Percentiles rank a stretch among this genome's conserved stretches.
Evolutionary conservation across 1,139 yeast genomes (phyloP).

Genomic region (Geotrichum citri-aurantii): DNA sequence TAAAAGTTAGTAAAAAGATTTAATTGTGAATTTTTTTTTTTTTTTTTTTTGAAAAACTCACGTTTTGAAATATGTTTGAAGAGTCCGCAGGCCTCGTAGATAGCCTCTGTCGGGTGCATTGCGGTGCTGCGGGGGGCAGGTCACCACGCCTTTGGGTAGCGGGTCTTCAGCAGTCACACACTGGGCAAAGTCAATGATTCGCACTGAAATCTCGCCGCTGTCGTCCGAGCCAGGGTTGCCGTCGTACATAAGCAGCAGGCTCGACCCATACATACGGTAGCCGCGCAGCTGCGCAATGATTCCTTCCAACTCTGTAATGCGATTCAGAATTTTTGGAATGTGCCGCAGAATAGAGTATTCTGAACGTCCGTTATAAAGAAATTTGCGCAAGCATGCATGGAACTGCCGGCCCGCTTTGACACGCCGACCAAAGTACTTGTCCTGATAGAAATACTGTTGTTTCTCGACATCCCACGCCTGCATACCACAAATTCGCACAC

Average conservation of each 20-base stretch:
- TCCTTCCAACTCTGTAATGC: conserved; percentile 51
- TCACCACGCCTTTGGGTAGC: conserved; percentile 38
- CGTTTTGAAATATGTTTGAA: conserved; percentile 51
- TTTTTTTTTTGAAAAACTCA: no score
- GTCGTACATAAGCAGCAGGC: conserved; percentile 83
- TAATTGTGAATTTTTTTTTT: no score
- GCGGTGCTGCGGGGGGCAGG: conserved; percentile 66
- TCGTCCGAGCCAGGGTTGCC: conserved; percentile 37
- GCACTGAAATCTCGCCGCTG: conserved; percentile 44
- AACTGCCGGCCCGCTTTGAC: conserved; percentile 73
- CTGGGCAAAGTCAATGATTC: conserved; percentile 93
- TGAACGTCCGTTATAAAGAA: conserved; percentile 66
- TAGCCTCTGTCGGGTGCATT: conserved; percentile 73
- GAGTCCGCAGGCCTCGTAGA: conserved; percentile 67
- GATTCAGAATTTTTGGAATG: conserved; percentile 58
- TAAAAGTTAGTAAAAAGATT: not conserved
- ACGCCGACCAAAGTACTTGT: conserved; percentile 87
- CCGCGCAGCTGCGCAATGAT: conserved; percentile 57
- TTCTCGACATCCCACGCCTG: conserved; percentile 64
- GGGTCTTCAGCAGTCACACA: conserved; percentile 69
- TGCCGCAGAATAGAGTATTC: conserved; percentile 58
- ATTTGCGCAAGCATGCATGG: conserved; percentile 64
- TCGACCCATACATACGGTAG: conserved; percentile 90
- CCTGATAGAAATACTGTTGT: conserved; percentile 56
- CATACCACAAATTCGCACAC: conserved; percentile 93